A percentile compares a stretch with the other conserved stretches of the same genome.
These are phyloP conservation scores for Vanrija sp. DNA, from an alignment of 1,284 basidiomycete genomes.

Conservation along the genomic window DNA sequence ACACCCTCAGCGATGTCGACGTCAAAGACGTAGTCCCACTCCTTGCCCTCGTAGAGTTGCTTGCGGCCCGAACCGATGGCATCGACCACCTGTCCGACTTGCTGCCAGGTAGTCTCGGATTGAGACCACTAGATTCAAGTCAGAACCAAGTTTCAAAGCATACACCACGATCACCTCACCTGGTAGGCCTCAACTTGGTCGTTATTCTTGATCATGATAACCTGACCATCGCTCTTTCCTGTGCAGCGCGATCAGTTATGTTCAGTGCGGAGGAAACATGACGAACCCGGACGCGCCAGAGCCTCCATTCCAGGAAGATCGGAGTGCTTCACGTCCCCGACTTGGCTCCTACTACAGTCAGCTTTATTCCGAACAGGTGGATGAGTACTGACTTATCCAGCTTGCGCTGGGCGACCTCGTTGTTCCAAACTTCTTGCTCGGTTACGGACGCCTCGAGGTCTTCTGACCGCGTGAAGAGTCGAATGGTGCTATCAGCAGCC, in stretches of 20 bases:
- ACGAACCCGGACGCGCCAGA: slow-evolving; percentile 64
- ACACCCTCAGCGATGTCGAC: slow-evolving; percentile 92
- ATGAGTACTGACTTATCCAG: slow-evolving; percentile 43
- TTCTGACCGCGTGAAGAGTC: slow-evolving; percentile 76
- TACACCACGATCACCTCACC: slow-evolving; percentile 50
- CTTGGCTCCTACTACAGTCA: slow-evolving; percentile 58
- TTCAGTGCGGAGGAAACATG: not conserved
- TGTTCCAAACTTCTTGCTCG: slow-evolving; percentile 67
- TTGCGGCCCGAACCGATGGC: slow-evolving; percentile 82
- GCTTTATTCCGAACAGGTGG: not conserved
- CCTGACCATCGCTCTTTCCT: slow-evolving; percentile 89
- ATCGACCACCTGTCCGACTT: slow-evolving; percentile 93
- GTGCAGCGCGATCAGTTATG: slow-evolving; percentile 7
- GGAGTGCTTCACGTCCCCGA: slow-evolving; percentile 87
- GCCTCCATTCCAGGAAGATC: slow-evolving; percentile 83
- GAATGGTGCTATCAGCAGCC: slow-evolving; percentile 78
- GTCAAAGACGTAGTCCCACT: slow-evolving; percentile 98
- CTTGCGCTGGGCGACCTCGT: slow-evolving; percentile 59
- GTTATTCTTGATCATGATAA: slow-evolving; percentile 80
- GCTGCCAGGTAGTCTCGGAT: slow-evolving; percentile 69
- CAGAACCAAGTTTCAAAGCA: not conserved
- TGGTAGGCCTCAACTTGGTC: slow-evolving; percentile 81
- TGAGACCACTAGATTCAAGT: slow-evolving; percentile 66
- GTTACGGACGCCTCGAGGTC: slow-evolving; percentile 68
- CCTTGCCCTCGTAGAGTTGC: slow-evolving; percentile 83